These are phyloP conservation scores for Coemansia sp. DNA, from an alignment of 192 early-diverging fungal genomes.

Conservation along the genomic window DNA sequence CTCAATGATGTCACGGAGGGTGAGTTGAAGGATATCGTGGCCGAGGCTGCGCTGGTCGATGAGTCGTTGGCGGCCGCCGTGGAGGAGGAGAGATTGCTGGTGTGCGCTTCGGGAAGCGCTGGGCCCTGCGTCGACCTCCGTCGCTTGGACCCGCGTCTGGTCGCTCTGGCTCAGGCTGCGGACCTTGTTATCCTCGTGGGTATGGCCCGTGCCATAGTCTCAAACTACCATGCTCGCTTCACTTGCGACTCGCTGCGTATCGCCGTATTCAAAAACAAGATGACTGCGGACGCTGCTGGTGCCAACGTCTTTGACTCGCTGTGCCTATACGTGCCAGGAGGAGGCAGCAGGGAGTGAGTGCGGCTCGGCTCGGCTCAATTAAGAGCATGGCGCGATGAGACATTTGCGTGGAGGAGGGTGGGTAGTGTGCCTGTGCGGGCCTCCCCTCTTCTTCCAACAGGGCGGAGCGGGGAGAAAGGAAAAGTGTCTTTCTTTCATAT, in stretches of 20 bases:
- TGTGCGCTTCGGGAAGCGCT: conserved; percentile 70
- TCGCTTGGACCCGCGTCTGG: conserved; percentile 65
- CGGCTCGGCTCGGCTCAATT: background rate
- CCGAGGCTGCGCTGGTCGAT: conserved; percentile 51
- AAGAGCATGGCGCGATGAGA: background rate
- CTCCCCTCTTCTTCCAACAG: background rate
- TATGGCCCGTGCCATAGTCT: conserved; percentile 82
- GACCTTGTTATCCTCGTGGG: conserved; percentile 82
- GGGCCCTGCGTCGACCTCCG: conserved; percentile 75
- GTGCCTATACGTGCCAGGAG: conserved; percentile 31
- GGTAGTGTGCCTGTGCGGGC: background rate
- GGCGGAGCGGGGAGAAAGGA: too few species aligned
- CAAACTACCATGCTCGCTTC: conserved; percentile 73
- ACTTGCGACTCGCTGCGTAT: conserved; percentile 74
- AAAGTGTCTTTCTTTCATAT: too few species aligned
- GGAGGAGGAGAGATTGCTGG: conserved; percentile 43
- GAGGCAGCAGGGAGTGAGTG: background rate
- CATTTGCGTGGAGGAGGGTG: background rate
- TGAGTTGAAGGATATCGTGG: conserved; percentile 63
- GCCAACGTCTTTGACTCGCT: conserved; percentile 74
- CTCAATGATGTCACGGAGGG: conserved; percentile 78
- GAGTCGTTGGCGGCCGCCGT: conserved; percentile 33
- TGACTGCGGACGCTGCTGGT: conserved; percentile 66
- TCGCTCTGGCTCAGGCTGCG: conserved; percentile 50
- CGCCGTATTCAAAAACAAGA: conserved; percentile 79